Conservation (phyloP, 2,329 filamentous ascomycete genomes). For the Lecanicillium sp. region DNA sequence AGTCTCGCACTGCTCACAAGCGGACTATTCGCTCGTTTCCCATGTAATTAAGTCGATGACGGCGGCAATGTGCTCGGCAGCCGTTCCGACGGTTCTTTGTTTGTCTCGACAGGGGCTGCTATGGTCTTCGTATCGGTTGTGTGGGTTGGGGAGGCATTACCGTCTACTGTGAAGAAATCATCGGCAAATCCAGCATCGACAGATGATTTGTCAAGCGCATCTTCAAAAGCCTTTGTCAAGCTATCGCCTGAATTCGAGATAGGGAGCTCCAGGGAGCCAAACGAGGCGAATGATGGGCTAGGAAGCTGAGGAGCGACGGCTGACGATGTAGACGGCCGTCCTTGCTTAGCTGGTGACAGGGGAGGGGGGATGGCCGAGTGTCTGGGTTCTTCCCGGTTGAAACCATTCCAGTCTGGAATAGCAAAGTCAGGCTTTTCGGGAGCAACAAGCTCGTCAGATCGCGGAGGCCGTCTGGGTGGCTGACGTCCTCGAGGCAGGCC, state of each 20-base stretch:
- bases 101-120: slow-evolving; percentile 20
- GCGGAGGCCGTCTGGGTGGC: slow-evolving; percentile 11
- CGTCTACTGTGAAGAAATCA: slow-evolving; percentile 14
- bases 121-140: slow-evolving; percentile 1
- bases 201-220: slow-evolving; percentile 4
- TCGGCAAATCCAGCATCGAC: slow-evolving; percentile 1
- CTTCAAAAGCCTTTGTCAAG: slow-evolving; percentile 22
- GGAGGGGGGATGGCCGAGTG: slow-evolving; percentile 27
- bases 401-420: slow-evolving; percentile 19
- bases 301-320: slow-evolving; percentile 23
- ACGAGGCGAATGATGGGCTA: slow-evolving; percentile 27
- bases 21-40: not conserved
- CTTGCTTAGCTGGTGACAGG: slow-evolving; percentile 16
- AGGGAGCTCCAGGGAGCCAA: slow-evolving; percentile 24
- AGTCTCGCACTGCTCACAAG: no score
- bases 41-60: slow-evolving; percentile 8
- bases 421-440: slow-evolving; percentile 10
- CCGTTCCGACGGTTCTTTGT: slow-evolving; percentile 23
- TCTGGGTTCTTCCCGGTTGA: slow-evolving; percentile 19
- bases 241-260: slow-evolving; percentile 24
- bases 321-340: slow-evolving; percentile 18
- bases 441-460: slow-evolving; percentile 6
- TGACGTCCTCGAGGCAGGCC: slow-evolving; percentile 27
- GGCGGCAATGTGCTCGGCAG: slow-evolving; percentile 20
- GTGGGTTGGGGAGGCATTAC: no score